Evolutionary conservation across 2,329 filamentous ascomycete species (phyloP), one percentile per base, ranked within the genome.

Genomic region (Myriosclerotinia scirpicola): DNA sequence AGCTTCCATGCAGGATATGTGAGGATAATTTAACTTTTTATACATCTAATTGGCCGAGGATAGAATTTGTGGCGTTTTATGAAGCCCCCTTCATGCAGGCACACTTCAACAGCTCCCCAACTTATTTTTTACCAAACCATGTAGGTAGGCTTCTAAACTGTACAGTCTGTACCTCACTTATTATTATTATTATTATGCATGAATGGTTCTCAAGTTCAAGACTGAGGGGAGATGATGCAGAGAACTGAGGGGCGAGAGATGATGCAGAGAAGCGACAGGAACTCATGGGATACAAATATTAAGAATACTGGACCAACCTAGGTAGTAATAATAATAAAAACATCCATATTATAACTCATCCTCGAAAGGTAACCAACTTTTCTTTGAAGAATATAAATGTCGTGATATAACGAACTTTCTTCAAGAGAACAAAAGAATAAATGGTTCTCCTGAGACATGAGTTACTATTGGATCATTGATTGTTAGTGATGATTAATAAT

Each of bases 191-290:
- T 44, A 36, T 34, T 42, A 17, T 44, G 42, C 56, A 60, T 60
- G 56, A 60, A 60, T 26, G 9, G 30, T 36, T 60, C 56, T 42
- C 56, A 55, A 38, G 34, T 11, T 30, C 56, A 59, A 59, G 56
- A 42, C 56, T 59, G 54, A 59, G 11, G 56, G 40, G 26, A 59
- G 55, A 46, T 56, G 55, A 30, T 34, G 56, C 26, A 36, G 6
- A 46, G 42, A 36, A 48, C 6, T 5, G 15, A 20, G 14, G 17
- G 44, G 17, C 8, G 20, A 20, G 17, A 20, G 44, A 46, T 20
- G 17, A 46, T 46, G 56, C 26, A 36, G 9, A 48, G 42, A 48
- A 59, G 56, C 26, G 26, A 26, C n/a, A n/a, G 22, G 38, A 56
- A 56, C 38, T 36, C 5, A 56, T 30, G 12, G 46, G 5, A 50